Evolutionary conservation across 2,329 filamentous ascomycete genomes (phyloP), one percentile per base, ranked within the genome.

Genomic region (Simplicillium sp.): DNA sequence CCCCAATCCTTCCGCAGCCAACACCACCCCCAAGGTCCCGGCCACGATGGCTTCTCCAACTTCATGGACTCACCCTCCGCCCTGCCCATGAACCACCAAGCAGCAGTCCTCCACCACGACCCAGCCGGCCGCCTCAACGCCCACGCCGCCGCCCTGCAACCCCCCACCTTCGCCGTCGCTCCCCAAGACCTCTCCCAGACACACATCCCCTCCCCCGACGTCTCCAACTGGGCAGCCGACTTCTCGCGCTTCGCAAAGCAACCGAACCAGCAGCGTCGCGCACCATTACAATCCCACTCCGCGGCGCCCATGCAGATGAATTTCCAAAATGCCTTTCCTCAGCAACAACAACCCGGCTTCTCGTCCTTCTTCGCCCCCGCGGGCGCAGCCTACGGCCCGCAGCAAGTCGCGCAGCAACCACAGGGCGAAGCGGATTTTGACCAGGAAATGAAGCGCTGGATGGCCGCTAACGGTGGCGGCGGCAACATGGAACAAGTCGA

Each of bases 401-500:
- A 46, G 49, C 45, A 50, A 11, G 48, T 38, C 11, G 36, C 40
- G 6, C 55, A 4, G 39, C 46, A 3, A 45, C 52, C 3, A 45
- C 31, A 3, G 46, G 46, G 20, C 4, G 55, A 58, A 37, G 47
- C 54, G 12, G 61, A 65, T n/a, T 66, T 67, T 29, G 57, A 65
- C 37, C 46, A 57, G 31, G 64, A 68, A 34, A 63, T 68, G 57
- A 54, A 56, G 6, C 53, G 51, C 17, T 68, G 65, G 65, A 62
- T 67, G 57, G 54, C 59, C 0, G 51, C 41, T 12, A 59, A 68
- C 34, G 54, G 57, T 15, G 43, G 44, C 3, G 48, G 48, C 8
- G 51, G 49, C 6, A 44, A 55, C 33, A 65, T 66, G 55, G 51
- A 57, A 17, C 54, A 65, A 28, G 62, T 67, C 3, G 62, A 67